Evolutionary conservation across 345 rosid genomes (phyloP).

Genomic region (Boechera retrofracta): DNA sequence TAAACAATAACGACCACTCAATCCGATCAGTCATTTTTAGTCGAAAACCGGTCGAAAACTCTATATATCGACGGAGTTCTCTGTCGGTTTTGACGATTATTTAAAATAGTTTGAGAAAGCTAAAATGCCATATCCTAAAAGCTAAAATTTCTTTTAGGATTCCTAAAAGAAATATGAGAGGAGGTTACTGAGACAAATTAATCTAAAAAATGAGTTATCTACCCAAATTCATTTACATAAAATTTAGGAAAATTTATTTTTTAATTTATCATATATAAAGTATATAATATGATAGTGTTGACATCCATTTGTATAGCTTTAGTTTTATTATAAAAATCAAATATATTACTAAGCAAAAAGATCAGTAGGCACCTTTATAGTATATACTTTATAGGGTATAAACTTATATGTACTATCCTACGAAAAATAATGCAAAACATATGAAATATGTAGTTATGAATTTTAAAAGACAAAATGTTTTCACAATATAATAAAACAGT

Average conservation of each 20-base stretch:
- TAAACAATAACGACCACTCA: too few species aligned
- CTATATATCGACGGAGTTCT: too few species aligned
- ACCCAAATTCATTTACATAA: not conserved
- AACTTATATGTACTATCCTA: not conserved
- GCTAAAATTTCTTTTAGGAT: too few species aligned
- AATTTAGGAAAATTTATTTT: not conserved
- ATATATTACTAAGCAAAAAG: constrained; percentile 22
- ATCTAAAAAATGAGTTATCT: not conserved
- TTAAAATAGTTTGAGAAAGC: not conserved
- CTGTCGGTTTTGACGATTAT: too few species aligned
- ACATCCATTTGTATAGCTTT: constrained; percentile 25
- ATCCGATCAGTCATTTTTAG: too few species aligned
- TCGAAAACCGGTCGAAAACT: too few species aligned
- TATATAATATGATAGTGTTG: constrained; percentile 30
- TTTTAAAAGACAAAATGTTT: not conserved
- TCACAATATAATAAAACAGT: not conserved
- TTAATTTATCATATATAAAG: not conserved
- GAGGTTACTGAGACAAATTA: not conserved
- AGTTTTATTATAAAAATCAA: constrained; percentile 12
- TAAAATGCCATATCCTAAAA: not conserved
- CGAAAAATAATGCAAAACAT: not conserved
- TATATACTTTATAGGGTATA: constrained; percentile 18
- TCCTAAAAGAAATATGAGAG: not conserved
- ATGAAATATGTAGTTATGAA: not conserved
- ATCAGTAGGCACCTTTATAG: constrained; percentile 41